Base-by-base conservation (phyloP, 768 basidiomycete genomes). In the Xerocomus spinulosus region DNA sequence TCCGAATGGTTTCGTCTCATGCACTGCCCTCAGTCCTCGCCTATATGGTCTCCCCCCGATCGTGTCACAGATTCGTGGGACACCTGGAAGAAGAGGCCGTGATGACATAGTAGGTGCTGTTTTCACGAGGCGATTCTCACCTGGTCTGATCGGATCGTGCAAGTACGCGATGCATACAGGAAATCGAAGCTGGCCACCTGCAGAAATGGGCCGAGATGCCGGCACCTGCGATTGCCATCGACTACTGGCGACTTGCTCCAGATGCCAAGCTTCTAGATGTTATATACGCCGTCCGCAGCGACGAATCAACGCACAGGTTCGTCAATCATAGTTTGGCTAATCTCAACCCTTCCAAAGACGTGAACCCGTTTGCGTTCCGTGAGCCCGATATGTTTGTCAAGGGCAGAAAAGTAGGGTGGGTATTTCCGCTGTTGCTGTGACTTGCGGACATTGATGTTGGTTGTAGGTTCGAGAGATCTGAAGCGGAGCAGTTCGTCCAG, bases 311-410 rank as follows among this genome's bases (percentile, higher is more conserved):
- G 1, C 94, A 98, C 60, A 77, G 92, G 42, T 97, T 97, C 60
- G 92, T 95, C 54, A 98, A 98, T 68, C 95, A 98, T 71, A 90
- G 87, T 49, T 73, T 98, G 29, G 95, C 93, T 4, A 93, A 92
- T 68, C 74, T 99, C 42, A 71, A 90, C 54, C 73, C 75, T 25
- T 64, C 76, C 28, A 80, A 78, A 29, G 95, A 97, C 65, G 81
- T 91, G 56, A 96, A 94, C 60, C 92, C 91, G 0, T 92, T 93
- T 57, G 88, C 92, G 14, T 69, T 96, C 23, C 80, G 83, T 20
- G 94, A 98, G 61, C 92, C 94, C 13, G 79, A 86, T 52, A 94
- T 95, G 80, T 74, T 79, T 56, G 70, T 82, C 39, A 92, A 93
- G 63, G 95, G 95, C 12, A 76, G 71, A 41, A 81, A 78, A 40